Conservation (phyloP, 495 filamentous ascomycete species). For the Polyplosphaeria fusca region DNA sequence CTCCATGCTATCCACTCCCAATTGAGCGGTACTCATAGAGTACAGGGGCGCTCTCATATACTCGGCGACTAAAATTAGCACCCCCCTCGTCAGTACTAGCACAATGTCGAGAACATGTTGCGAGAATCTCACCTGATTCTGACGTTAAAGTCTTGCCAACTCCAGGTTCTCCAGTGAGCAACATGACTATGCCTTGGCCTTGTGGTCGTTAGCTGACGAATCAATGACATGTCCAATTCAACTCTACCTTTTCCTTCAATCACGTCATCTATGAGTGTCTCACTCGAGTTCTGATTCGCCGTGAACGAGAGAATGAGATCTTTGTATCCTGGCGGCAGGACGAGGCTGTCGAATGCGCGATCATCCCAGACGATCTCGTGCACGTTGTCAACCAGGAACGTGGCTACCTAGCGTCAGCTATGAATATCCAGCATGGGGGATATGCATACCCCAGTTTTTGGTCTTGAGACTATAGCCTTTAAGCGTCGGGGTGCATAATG, state of each 20-base stretch:
- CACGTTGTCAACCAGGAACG: slow-evolving; percentile 42
- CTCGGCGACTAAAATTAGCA: slow-evolving; percentile 36
- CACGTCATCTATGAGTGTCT: slow-evolving; percentile 48
- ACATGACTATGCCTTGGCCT: slow-evolving; percentile 40
- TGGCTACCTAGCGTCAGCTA: slow-evolving; percentile 36
- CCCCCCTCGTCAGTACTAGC: no score
- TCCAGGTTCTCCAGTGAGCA: slow-evolving; percentile 40
- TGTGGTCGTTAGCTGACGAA: not conserved
- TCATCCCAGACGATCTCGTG: slow-evolving; percentile 43
- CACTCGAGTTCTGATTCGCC: slow-evolving; percentile 44
- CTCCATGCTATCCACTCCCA: slow-evolving; percentile 34
- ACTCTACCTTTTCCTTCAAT: slow-evolving; percentile 49
- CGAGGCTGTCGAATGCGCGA: slow-evolving; percentile 46
- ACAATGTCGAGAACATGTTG: not conserved
- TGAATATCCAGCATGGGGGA: slow-evolving; percentile 26
- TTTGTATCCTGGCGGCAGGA: slow-evolving; percentile 46
- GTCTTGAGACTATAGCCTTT: slow-evolving; percentile 43
- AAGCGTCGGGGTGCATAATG: slow-evolving; percentile 35
- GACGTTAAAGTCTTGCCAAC: slow-evolving; percentile 43
- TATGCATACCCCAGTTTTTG: slow-evolving; percentile 25
- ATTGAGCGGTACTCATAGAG: slow-evolving; percentile 39
- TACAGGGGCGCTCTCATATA: slow-evolving; percentile 40
- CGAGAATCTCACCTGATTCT: slow-evolving; percentile 32
- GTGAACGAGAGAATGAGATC: slow-evolving; percentile 51
- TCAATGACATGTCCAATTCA: not conserved